phyloP scores from a whole-genome alignment of 2,329 filamentous ascomycete species.

The Colletotrichum tabaci region DNA sequence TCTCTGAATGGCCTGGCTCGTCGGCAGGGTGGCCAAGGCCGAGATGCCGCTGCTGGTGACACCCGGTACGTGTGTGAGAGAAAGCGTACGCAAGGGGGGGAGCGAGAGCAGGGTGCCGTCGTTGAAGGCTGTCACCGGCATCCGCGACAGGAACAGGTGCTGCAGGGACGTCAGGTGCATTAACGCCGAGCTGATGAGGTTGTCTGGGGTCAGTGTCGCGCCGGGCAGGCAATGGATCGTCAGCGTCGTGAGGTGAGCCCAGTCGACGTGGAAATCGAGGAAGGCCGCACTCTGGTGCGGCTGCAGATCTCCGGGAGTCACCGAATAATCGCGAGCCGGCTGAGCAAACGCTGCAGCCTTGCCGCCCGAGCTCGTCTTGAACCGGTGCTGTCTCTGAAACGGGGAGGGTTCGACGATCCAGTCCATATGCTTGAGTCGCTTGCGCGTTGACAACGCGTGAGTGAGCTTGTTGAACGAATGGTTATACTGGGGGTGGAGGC shows the following conservation, averaged over 20 bases:
- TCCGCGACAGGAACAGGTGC: constrained; percentile 71
- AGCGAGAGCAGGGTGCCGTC: constrained; percentile 69
- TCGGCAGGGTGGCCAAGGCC: constrained; percentile 66
- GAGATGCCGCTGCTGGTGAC: constrained; percentile 71
- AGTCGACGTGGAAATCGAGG: constrained; percentile 66
- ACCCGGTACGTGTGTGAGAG: constrained; percentile 69
- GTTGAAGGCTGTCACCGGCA: constrained; percentile 70
- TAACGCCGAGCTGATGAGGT: constrained; percentile 66
- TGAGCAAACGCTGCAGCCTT: constrained; percentile 22
- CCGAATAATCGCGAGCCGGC: constrained; percentile 19
- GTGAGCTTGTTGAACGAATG: constrained; percentile 71
- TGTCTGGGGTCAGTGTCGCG: constrained; percentile 67
- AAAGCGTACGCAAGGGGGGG: constrained; percentile 68
- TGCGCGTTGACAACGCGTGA: constrained; percentile 72
- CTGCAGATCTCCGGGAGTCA: constrained; percentile 56
- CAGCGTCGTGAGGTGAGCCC: constrained; percentile 69
- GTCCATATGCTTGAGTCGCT: constrained; percentile 69
- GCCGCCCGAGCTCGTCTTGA: constrained; percentile 42
- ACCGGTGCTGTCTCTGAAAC: constrained; percentile 53
- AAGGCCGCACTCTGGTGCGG: constrained; percentile 62
- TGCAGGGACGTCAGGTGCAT: constrained; percentile 67
- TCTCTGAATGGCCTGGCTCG: constrained; percentile 61
- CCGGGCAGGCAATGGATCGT: constrained; percentile 72
- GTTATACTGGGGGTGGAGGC: constrained; percentile 68
- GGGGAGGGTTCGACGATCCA: constrained; percentile 67